These are phyloP conservation scores for Claviceps pusilla DNA, from an alignment of 2,329 filamentous ascomycete species.

Conservation along the genomic window DNA sequence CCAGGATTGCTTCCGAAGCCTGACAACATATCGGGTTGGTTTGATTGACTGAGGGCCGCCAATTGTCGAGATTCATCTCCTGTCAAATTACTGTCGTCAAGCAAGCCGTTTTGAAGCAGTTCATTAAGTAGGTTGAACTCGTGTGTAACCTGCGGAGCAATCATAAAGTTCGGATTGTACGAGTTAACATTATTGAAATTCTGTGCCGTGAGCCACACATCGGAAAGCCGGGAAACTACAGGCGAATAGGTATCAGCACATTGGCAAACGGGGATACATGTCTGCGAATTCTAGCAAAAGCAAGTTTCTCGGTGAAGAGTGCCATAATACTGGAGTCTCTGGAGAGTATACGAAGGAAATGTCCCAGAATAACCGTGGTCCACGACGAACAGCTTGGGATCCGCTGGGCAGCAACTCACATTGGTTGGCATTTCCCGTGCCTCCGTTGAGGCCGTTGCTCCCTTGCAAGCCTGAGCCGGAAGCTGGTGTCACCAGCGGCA, in stretches of 20 bases:
- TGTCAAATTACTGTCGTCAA: conserved; percentile 66
- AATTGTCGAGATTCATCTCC: conserved; percentile 46
- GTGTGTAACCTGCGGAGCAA: conserved; percentile 79
- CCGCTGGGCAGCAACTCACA: conserved; percentile 34
- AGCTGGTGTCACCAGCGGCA: conserved; percentile 59
- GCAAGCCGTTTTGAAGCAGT: conserved; percentile 79
- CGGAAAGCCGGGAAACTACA: conserved; percentile 61
- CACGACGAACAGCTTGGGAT: neutral
- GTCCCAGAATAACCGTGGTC: neutral
- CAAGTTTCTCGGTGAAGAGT: neutral
- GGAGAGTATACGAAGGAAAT: neutral
- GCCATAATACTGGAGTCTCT: neutral
- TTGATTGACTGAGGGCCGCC: conserved; percentile 25
- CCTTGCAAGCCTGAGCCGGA: conserved; percentile 52
- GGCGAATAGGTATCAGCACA: conserved; percentile 4
- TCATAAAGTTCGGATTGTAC: conserved; percentile 89
- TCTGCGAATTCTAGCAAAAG: neutral
- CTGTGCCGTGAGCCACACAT: conserved; percentile 66
- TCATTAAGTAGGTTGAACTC: conserved; percentile 96
- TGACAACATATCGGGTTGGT: conserved; percentile 32
- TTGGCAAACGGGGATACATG: neutral
- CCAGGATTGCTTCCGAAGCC: conserved; percentile 30
- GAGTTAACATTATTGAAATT: conserved; percentile 91
- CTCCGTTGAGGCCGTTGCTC: conserved; percentile 33
- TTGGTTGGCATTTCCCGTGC: conserved; percentile 50